Evolutionary conservation across 371 early-diverging fungal genomes (phyloP).

Genomic region (Mortierella sp.): DNA sequence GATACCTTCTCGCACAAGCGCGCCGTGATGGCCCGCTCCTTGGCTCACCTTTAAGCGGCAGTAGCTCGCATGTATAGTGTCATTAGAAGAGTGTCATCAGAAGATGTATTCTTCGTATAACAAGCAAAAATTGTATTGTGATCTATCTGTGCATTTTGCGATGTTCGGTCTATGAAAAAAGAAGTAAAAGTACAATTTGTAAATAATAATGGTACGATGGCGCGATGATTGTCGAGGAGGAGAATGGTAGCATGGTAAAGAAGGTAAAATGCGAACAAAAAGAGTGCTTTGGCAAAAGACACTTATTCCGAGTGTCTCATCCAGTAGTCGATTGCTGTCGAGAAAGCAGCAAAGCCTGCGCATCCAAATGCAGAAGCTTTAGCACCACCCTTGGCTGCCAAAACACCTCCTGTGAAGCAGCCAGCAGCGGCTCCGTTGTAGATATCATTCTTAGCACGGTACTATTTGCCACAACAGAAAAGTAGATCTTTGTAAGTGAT

Average conservation of each 20-base stretch:
- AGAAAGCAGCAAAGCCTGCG: conserved; percentile 95
- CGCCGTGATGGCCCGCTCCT: conserved; percentile 55
- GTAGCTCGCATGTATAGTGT: no score
- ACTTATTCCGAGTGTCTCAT: conserved; percentile 59
- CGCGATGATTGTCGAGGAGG: background rate
- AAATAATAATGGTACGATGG: background rate
- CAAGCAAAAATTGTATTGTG: no score
- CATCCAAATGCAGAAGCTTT: conserved; percentile 87
- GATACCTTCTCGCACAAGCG: conserved; percentile 78
- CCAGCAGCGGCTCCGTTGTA: conserved; percentile 92
- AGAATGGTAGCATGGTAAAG: background rate
- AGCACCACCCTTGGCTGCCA: conserved; percentile 86
- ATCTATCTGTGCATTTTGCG: background rate
- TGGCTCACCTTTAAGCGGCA: conserved; percentile 25
- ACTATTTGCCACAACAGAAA: conserved; percentile 58
- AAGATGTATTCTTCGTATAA: no score
- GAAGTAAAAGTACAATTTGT: conserved; percentile 16
- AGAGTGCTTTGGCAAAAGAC: background rate
- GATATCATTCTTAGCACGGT: conserved; percentile 94
- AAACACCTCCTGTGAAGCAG: conserved; percentile 91
- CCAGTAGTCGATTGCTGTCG: conserved; percentile 91
- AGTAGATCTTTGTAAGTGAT: no score
- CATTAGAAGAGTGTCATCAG: no score
- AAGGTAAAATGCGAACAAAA: no score
- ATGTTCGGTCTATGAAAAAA: conserved; percentile 12